Evolutionary conservation across 2,329 filamentous ascomycete species (phyloP), one percentile per base, ranked within the genome.

Genomic region (Teratosphaeria zuluensis): DNA sequence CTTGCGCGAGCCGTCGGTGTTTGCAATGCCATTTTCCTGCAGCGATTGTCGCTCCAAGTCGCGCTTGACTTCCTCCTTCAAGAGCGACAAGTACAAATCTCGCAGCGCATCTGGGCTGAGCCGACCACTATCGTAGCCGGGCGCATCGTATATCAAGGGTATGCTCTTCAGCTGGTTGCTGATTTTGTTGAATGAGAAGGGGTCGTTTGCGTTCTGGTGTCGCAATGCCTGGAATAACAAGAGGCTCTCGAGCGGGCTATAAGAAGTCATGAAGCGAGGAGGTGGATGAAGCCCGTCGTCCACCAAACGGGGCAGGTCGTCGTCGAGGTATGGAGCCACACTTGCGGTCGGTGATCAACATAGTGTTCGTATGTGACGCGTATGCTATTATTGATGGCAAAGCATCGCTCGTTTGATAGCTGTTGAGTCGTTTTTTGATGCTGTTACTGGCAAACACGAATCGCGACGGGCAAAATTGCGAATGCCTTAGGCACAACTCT

Each of bases 171-270:
- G 82, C 60, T 86, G 76, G 64, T 88, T 82, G 59, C 90, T 91
- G 63, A 94, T 89, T 65, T 80, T 81, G 68, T 77, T 76, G 76
- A 95, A 94, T 71, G 82, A 84, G 57, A 70, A 63, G 31, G 52
- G 24, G n/a, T 56, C 60, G 62, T 79, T 73, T 56, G 84, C 77
- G 64, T 84, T 81, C 64, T 85, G 78, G 70, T 88, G 88, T 65
- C 85, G 81, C 64, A 95, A 81, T 61, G 86, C 87, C 75, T 92
- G 89, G 77, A 94, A 92, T 69, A 95, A 82, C 65, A 94, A 83
- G 62, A 95, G 81, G 70, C 87, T 88, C 81, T 95, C 91, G 78
- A 95, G 88, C 66, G 87, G 84, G 71, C 90, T 92, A 76, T 94
- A 92, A 69, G 81, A 79, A 70, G 84, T 80, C 74, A 35, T 35